Evolutionary conservation across 2,329 filamentous ascomycete genomes (phyloP).

Genomic region (Geosmithia putterillii): DNA sequence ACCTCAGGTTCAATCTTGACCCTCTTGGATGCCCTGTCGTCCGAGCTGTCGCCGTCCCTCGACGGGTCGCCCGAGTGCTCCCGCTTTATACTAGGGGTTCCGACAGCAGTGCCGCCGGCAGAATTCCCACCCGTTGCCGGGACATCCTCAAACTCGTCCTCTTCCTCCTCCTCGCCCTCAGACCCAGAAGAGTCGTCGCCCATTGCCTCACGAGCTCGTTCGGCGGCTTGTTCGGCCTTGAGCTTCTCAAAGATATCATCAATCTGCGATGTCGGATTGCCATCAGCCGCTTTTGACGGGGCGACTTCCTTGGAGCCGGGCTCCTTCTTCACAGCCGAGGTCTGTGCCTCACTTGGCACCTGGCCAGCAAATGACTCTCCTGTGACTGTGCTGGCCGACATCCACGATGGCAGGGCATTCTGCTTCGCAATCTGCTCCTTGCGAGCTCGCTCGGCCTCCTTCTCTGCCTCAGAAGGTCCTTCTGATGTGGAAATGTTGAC

Average conservation of each 20-base stretch:
- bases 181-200: slow-evolving; percentile 4
- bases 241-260: slow-evolving; percentile 57
- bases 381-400: slow-evolving; percentile 57
- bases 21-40: slow-evolving; percentile 42
- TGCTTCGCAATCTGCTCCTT: slow-evolving; percentile 55
- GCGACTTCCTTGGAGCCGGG: slow-evolving; percentile 30
- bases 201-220: slow-evolving; percentile 15
- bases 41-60: slow-evolving; percentile 15
- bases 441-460: slow-evolving; percentile 49
- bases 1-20: slow-evolving; percentile 42
- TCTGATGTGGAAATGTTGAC: slow-evolving; percentile 57
- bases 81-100: slow-evolving; percentile 18
- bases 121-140: slow-evolving; percentile 22
- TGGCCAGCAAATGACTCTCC: slow-evolving; percentile 40
- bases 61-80: slow-evolving; percentile 16
- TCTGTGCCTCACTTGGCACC: slow-evolving; percentile 3
- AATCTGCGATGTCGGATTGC: slow-evolving; percentile 43
- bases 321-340: slow-evolving; percentile 23
- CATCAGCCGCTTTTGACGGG: slow-evolving; percentile 24
- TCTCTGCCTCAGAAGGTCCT: slow-evolving; percentile 54
- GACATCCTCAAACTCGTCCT: slow-evolving; percentile 36
- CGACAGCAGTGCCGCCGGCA: slow-evolving; percentile 17
- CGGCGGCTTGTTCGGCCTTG: slow-evolving; percentile 45
- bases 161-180: slow-evolving; percentile 11
- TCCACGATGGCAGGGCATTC: slow-evolving; percentile 61